A percentile compares a stretch with the other conserved stretches of the same genome.
These are phyloP conservation scores for Fusarium piperis DNA, from an alignment of 2,329 filamentous ascomycete genomes.

Conservation along the genomic window DNA sequence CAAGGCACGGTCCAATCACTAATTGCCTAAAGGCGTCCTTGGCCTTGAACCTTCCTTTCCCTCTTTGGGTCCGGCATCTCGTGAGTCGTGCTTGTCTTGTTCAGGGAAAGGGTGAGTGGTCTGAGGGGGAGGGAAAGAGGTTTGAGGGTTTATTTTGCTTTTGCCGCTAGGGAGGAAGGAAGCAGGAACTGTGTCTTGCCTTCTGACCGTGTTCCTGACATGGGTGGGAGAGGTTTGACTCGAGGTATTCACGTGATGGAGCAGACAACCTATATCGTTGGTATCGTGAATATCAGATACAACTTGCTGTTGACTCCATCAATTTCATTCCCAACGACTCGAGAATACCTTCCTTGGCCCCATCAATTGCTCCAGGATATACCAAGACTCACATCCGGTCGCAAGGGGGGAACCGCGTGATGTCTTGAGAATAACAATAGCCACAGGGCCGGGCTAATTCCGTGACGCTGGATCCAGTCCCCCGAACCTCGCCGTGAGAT, in stretches of 20 bases:
- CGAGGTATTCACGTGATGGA: constrained; percentile 19
- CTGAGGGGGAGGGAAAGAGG: neutral
- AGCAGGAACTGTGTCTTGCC: constrained; percentile 1
- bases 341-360: no score
- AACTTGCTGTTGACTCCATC: neutral
- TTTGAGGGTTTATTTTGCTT: neutral
- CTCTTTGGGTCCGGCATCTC: neutral
- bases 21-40: neutral
- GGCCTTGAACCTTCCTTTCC: neutral
- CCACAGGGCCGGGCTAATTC: neutral
- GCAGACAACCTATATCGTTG: neutral
- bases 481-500: constrained; percentile 17
- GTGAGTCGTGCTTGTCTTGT: constrained; percentile 4
- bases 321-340: neutral
- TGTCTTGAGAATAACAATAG: neutral
- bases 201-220: constrained; percentile 14
- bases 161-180: neutral
- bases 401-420: constrained; percentile 23
- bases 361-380: neutral
- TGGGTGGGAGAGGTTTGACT: neutral
- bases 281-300: neutral
- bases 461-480: neutral
- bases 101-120: constrained; percentile 8
- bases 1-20: constrained; percentile 11
- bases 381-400: neutral